Evolutionary conservation across 768 basidiomycete species (phyloP), one percentile per base, ranked within the genome.

Genomic region (Tylopilus sp.): DNA sequence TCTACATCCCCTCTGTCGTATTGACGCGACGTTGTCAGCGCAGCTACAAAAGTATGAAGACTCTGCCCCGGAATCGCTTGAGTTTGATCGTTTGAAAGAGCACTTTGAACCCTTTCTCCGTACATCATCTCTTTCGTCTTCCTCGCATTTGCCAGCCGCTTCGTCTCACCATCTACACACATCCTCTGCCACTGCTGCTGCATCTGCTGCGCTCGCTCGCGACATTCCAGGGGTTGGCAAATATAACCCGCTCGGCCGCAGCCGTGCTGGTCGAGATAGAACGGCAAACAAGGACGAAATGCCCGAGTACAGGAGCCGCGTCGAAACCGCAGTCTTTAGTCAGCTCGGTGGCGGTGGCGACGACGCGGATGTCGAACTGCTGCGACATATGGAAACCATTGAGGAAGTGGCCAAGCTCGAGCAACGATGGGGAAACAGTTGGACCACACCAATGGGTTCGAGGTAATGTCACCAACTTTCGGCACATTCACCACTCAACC

Each of bases 81-180:
- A 97, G 69, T 94, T 97, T 64, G 97, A 99, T 59, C 82, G 87
- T 53, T 70, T 99, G 61, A 95, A 95, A 72, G 93, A 97, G 62
- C 95, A 98, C 70, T 94, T 98, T 74, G 97, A 98, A 67, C 89
- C 92, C 49, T 89, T 91, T 75, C 73, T 99, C 70, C 85, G 92
- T 71, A 81, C 87, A 77, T 83, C 88, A 55, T 80, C 85, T 53
- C 75, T 81, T 70, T 83, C 86, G 64, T 78, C 85, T 70, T 84
- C 84, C 67, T 75, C 80, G 62, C 71, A 78, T 62, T 71, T 75
- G 54, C 72, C 77, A 67, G 63, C 72, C 68, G 67, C 69, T 59
- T 69, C 75, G 50, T 82, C 85, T 75, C 86, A 86, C 73, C 82
- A 82, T 67, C 73, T 81, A 71, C 87, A 88, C 71, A 78, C 85